phyloP scores from a whole-genome alignment of 306 rosid genomes.

The Trifolium subterraneum region DNA sequence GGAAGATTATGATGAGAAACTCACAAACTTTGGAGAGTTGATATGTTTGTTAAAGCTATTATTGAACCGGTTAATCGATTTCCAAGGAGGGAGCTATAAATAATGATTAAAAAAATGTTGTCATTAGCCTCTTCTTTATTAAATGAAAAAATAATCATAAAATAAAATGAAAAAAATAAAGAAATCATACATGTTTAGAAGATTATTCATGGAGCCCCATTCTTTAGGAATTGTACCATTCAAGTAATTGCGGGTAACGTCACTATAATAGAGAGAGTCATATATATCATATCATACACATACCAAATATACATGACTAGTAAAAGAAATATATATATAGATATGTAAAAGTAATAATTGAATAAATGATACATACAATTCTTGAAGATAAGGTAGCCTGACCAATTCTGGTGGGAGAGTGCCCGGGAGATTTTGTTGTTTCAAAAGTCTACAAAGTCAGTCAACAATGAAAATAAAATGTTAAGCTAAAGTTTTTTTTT shows the following conservation, averaged over 20 bases:
- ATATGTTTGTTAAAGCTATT: slow-evolving; percentile 52
- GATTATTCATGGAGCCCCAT: slow-evolving; percentile 50
- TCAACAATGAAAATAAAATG: background rate
- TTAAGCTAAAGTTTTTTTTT: background rate
- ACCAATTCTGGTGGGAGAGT: slow-evolving; percentile 50
- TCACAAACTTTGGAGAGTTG: slow-evolving; percentile 63
- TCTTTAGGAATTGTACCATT: slow-evolving; percentile 54
- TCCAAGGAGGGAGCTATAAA: slow-evolving; percentile 43
- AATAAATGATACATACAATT: slow-evolving; percentile 47
- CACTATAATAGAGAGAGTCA: slow-evolving; percentile 41
- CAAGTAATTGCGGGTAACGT: slow-evolving; percentile 54
- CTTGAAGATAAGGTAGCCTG: slow-evolving; percentile 47
- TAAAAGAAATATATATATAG: background rate
- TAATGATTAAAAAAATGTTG: background rate
- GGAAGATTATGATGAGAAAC: slow-evolving; percentile 34
- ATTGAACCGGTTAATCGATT: slow-evolving; percentile 50
- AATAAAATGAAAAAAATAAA: background rate
- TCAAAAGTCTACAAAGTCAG: slow-evolving; percentile 38
- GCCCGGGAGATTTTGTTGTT: slow-evolving; percentile 50
- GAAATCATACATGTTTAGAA: slow-evolving; percentile 7
- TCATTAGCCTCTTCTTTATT: slow-evolving; percentile 1
- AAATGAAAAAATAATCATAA: background rate
- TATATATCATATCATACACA: background rate
- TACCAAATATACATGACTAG: background rate
- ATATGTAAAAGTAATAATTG: background rate